A percentile compares a stretch with the other conserved stretches of the same genome.
Evolutionary conservation across 177 flowering plant genomes (phyloP).

Genomic region (Vitis hybrid): DNA sequence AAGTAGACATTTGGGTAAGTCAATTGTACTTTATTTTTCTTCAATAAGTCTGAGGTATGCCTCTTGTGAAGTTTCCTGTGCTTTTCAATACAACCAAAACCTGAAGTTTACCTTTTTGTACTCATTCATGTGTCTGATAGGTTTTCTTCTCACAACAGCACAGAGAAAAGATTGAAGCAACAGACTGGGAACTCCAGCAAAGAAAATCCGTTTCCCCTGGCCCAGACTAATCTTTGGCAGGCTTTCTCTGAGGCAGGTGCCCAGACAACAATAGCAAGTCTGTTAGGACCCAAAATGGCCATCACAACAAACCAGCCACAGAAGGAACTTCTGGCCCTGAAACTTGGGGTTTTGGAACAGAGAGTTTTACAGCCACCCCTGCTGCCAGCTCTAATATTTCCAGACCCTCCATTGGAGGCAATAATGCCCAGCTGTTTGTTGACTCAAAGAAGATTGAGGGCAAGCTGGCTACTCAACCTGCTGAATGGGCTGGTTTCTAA

Average conservation of each 20-base stretch:
- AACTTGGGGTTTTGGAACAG: constrained; percentile 86
- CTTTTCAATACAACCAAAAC: not conserved
- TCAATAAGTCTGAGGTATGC: not conserved
- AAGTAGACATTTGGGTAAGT: constrained; percentile 99
- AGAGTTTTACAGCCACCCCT: constrained; percentile 64
- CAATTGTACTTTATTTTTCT: not conserved
- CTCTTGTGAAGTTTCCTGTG: not conserved
- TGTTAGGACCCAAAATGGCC: no score
- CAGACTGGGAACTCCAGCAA: constrained; percentile 56
- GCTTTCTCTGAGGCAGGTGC: no score
- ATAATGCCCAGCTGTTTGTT: constrained; percentile 44
- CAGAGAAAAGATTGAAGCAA: constrained; percentile 55
- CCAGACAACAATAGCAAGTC: no score
- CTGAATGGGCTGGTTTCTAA: constrained; percentile 99
- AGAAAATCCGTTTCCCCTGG: constrained; percentile 37
- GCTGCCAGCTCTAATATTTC: constrained; percentile 37
- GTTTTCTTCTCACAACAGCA: constrained; percentile 22
- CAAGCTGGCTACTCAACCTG: constrained; percentile 67
- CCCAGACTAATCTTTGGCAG: no score
- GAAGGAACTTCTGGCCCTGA: no score
- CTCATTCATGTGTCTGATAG: not conserved
- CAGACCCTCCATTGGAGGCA: constrained; percentile 32
- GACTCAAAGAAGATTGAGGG: constrained; percentile 37
- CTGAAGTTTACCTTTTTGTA: constrained; percentile 13
- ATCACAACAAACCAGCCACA: no score